Percentiles rank a stretch among this genome's conserved stretches.
Evolutionary conservation across 2,329 filamentous ascomycete genomes (phyloP).

Genomic region (Trichophyton rubrum): DNA sequence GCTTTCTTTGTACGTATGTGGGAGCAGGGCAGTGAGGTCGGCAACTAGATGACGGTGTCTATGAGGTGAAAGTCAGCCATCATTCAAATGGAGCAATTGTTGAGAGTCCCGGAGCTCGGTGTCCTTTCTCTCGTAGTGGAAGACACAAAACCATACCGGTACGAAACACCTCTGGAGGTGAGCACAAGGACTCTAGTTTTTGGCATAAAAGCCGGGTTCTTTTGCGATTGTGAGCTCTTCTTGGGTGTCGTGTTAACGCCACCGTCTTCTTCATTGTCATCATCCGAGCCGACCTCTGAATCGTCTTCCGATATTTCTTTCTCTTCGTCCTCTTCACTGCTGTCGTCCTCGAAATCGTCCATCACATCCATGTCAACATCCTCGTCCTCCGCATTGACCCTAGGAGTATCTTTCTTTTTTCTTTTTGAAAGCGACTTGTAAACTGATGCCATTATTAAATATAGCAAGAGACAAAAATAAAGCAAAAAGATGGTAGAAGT

Average conservation of each 20-base stretch:
- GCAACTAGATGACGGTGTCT: slow-evolving; percentile 90
- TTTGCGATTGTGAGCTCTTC: slow-evolving; percentile 13
- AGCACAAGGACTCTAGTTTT: slow-evolving; percentile 66
- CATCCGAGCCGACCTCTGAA: slow-evolving; percentile 14
- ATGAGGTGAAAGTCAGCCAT: slow-evolving; percentile 1
- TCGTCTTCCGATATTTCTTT: slow-evolving; percentile 34
- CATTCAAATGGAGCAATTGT: not conserved
- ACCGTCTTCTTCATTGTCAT: slow-evolving; percentile 12
- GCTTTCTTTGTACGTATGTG: slow-evolving; percentile 84
- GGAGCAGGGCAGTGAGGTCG: slow-evolving; percentile 76
- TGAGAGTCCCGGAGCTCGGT: not conserved
- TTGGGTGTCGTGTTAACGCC: slow-evolving; percentile 16
- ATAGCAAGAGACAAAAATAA: not conserved
- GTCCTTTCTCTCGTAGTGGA: not conserved
- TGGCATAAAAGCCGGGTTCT: slow-evolving; percentile 21
- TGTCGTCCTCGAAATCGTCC: slow-evolving; percentile 16
- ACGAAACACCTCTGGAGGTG: slow-evolving; percentile 83
- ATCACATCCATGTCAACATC: slow-evolving; percentile 12
- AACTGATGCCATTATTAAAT: slow-evolving; percentile 39
- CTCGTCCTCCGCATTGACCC: slow-evolving; percentile 8
- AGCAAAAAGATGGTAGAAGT: too few relatives aligned
- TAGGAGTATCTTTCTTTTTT: slow-evolving; percentile 1
- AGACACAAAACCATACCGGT: slow-evolving; percentile 44
- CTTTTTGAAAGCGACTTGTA: slow-evolving; percentile 43
- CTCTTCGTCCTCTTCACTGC: slow-evolving; percentile 46